Base-by-base conservation (phyloP, 352 stramenopile species). In the Globisporangium polare region DNA sequence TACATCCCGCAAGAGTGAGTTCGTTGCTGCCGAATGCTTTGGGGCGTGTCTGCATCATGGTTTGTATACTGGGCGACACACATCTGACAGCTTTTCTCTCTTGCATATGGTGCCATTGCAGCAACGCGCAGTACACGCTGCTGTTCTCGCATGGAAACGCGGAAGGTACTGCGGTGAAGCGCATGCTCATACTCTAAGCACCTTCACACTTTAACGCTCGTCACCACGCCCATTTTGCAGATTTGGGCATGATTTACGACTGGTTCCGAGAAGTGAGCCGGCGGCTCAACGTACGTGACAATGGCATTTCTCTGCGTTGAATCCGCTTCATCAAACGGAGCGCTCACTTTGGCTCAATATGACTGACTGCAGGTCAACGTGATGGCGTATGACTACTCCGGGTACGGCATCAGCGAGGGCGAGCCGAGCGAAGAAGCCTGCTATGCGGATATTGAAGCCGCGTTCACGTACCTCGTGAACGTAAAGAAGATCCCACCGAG, bases 91-190 rank as follows among this genome's bases (percentile, higher is more conserved):
- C 42, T 24, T 9, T 49, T 22, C 4, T 37, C 9, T 27, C 15
- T 52, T 5, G 27, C 49, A 1, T 57, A 26, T 18, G 13, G 41
- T 62, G 15, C 39, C 1, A 22, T 12, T 47, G n/a, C 50, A 95
- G 89, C 60, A 94, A 93, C 49, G 94, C 94, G 10, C 76, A 94
- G 54, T 95, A 98, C 49, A 99, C 96, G 42, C 82, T 99, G 54
- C 78, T 99, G 0, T 99, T 99, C 66, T 98, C 90, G 9, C 96
- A 99, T 70, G 96, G 95, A 42, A 99, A 99, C 74, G 96, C 96
- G 1, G 96, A 99, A 88, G 84, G 84, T 90, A 68, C 10, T 39
- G 12, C 12, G 12, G 45, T n/a, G 5, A 29, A 1, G 5, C 12
- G 8, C 22, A 45, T 35, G 29, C 29, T 33, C 29, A 13, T 31